Evolutionary conservation across 2,329 filamentous ascomycete species (phyloP).

Genomic region (Ceratocystis variospora): DNA sequence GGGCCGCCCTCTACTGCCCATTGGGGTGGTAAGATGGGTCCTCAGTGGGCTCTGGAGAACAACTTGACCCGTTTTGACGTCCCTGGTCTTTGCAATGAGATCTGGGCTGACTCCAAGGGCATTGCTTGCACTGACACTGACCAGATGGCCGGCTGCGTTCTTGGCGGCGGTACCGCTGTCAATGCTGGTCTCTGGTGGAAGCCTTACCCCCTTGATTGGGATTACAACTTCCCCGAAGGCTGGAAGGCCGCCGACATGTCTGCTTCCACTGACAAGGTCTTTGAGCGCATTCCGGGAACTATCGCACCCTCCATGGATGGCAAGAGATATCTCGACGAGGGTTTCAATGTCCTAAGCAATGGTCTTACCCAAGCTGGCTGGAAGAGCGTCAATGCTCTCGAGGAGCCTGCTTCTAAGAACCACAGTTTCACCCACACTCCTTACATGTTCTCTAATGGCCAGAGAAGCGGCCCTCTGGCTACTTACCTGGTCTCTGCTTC

Average conservation of each 20-base stretch:
- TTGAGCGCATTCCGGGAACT: constrained; percentile 57
- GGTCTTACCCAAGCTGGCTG: constrained; percentile 49
- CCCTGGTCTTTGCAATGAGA: constrained; percentile 57
- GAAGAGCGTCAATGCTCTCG: constrained; percentile 43
- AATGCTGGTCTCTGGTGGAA: constrained; percentile 59
- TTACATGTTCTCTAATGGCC: constrained; percentile 53
- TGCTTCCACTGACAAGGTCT: constrained; percentile 46
- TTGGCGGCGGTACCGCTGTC: constrained; percentile 53
- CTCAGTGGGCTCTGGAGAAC: constrained; percentile 46
- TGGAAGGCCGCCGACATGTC: constrained; percentile 55
- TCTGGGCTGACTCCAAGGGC: constrained; percentile 49
- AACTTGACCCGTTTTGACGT: constrained; percentile 58
- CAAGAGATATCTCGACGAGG: constrained; percentile 51
- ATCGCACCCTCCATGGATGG: constrained; percentile 52
- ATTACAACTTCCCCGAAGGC: constrained; percentile 56
- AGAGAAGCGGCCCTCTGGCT: constrained; percentile 54
- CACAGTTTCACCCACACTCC: constrained; percentile 48
- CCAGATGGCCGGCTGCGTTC: constrained; percentile 57
- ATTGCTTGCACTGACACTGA: constrained; percentile 57
- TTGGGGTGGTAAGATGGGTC: constrained; percentile 48
- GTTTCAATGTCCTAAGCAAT: constrained; percentile 47
- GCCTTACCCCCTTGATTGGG: constrained; percentile 52
- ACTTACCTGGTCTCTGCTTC: constrained; percentile 55
- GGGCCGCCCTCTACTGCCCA: constrained; percentile 48
- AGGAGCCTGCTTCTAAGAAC: constrained; percentile 49